Evolutionary conservation across 345 rosid species (phyloP), one percentile per base, ranked within the genome.

Genomic region (Theobroma cacao): DNA sequence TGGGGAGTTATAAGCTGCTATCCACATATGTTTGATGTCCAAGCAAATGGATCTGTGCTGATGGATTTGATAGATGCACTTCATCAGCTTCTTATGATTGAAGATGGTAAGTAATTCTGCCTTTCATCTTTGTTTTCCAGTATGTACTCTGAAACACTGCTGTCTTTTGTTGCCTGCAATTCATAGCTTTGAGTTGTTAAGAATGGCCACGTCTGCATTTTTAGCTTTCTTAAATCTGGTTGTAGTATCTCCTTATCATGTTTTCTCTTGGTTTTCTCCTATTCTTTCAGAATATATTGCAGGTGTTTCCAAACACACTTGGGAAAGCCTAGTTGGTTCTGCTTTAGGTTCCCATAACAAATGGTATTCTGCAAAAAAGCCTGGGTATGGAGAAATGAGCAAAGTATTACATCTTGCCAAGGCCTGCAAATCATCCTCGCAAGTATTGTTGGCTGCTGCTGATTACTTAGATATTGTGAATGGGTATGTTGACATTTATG

Each of bases 281-380:
- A 24, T 48, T 22, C 83, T 85, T 86, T 71, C 87, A 91, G 99
- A 76, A 72, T 80, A 68, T 76, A 72, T 89, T 74, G 88, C 87
- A 20, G 92, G 90, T 82, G 78, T 87, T 77, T 41, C 80, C 26
- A 89, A 85, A 74, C 76, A 75, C 79, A 83, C 78, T 78, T 94
- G 97, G 97, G 89, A 90, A 83, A 87, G 92, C 84, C 84, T 96
- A 62, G 63, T 90, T 70, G 98, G 94, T 77, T 85, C 90, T 86
- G 85, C 93, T 81, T 80, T 96, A 78, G 76, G 84, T 83, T 89
- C 95, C 63, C 81, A 80, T 86, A 62, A 74, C 84, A 89, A 82
- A 78, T 77, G 64, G 45, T 40, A 26, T 58, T 50, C 60, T 52
- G 77, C 60, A 26, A 72, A 84, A 75, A 78, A 75, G 18, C 50